Percentiles rank a stretch among this genome's conserved stretches.
These are phyloP conservation scores for Rhynchosporium secalis DNA, from an alignment of 2,329 filamentous ascomycete genomes.

Conservation along the genomic window DNA sequence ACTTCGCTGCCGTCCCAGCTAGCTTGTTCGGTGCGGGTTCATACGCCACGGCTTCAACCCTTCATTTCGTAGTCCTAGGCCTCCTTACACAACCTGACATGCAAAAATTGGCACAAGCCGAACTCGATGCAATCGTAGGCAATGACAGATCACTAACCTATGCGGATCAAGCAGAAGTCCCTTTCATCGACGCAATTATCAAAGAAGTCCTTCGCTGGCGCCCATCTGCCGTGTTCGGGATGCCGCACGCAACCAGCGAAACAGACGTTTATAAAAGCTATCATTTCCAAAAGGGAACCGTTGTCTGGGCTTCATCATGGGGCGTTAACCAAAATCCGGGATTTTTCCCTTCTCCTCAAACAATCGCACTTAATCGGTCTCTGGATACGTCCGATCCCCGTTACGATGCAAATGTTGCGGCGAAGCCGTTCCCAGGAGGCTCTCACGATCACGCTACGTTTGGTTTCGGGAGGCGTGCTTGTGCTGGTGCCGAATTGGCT, in stretches of 20 bases:
- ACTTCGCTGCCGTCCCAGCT: slow-evolving; percentile 10
- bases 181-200: slow-evolving; percentile 47
- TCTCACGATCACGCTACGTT: slow-evolving; percentile 2
- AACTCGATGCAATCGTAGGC: slow-evolving; percentile 50
- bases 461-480: slow-evolving; percentile 13
- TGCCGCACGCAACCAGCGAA: slow-evolving; percentile 53
- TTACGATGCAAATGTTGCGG: not conserved
- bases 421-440: slow-evolving; percentile 8
- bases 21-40: slow-evolving; percentile 37
- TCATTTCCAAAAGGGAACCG: slow-evolving; percentile 46
- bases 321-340: slow-evolving; percentile 39
- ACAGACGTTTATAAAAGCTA: slow-evolving; percentile 57
- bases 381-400: slow-evolving; percentile 11
- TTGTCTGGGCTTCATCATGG: slow-evolving; percentile 44
- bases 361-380: slow-evolving; percentile 46
- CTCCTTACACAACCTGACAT: slow-evolving; percentile 30
- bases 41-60: slow-evolving; percentile 37
- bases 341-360: slow-evolving; percentile 44
- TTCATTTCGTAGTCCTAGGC: slow-evolving; percentile 15
- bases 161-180: slow-evolving; percentile 45
- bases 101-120: slow-evolving; percentile 47
- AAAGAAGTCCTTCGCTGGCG: slow-evolving; percentile 49
- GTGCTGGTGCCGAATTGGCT: slow-evolving; percentile 12
- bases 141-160: slow-evolving; percentile 46
- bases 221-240: slow-evolving; percentile 48